phyloP scores from a whole-genome alignment of 768 basidiomycete genomes.

The Leccinellum luteum region DNA sequence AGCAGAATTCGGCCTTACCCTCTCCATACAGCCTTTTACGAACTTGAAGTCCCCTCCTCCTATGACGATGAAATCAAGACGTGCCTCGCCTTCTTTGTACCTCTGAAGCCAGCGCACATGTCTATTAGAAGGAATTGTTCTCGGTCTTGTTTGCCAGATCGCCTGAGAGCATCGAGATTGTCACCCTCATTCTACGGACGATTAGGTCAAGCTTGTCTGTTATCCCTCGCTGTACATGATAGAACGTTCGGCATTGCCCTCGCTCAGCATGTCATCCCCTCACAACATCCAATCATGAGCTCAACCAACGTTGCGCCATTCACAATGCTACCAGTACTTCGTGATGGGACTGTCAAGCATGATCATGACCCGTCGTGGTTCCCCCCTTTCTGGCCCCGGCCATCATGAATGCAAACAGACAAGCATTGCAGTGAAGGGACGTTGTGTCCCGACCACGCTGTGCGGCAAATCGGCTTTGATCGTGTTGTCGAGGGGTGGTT shows the following conservation, averaged over 20 bases:
- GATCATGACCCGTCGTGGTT: constrained; percentile 60
- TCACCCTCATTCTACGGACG: constrained; percentile 17
- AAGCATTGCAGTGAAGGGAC: constrained; percentile 47
- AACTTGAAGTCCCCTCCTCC: constrained; percentile 4
- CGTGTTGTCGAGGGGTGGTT: too few species aligned
- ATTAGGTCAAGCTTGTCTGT: constrained; percentile 33
- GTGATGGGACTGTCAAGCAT: constrained; percentile 48
- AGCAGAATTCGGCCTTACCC: constrained; percentile 55
- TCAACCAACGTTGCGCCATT: constrained; percentile 41
- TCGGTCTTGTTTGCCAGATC: constrained; percentile 34
- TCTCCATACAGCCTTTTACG: constrained; percentile 22
- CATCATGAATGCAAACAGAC: constrained; percentile 17
- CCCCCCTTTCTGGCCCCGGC: constrained; percentile 21
- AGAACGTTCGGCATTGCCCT: constrained; percentile 4
- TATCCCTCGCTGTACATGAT: constrained; percentile 16
- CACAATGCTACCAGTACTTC: constrained; percentile 45
- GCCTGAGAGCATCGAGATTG: constrained; percentile 22
- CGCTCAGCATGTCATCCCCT: constrained; percentile 18
- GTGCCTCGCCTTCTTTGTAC: constrained; percentile 64
- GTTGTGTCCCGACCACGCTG: constrained; percentile 60
- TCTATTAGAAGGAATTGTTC: constrained; percentile 19
- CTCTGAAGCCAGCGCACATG: constrained; percentile 34
- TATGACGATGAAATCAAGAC: constrained; percentile 11
- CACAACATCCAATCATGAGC: constrained; percentile 39
- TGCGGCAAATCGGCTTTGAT: constrained; percentile 57